These are phyloP conservation scores for Clarireedia homoeocarpa DNA, from an alignment of 2,329 filamentous ascomycete genomes.

Conservation along the genomic window DNA sequence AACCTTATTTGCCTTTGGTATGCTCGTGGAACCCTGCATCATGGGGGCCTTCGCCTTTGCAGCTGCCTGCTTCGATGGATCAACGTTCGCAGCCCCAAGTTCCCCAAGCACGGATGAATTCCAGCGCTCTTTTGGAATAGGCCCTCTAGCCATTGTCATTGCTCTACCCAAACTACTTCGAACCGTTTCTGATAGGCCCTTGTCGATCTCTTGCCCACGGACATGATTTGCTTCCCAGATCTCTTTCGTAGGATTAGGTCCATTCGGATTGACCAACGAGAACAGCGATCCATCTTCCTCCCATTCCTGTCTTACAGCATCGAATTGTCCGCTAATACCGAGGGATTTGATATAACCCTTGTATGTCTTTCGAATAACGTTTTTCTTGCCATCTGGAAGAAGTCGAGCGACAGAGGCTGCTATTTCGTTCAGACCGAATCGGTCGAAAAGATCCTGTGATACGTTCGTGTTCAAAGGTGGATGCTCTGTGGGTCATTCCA, in stretches of 20 bases:
- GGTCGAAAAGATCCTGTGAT: conserved; percentile 51
- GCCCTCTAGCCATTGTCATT: conserved; percentile 48
- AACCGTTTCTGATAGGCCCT: conserved; percentile 42
- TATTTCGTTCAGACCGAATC: conserved; percentile 48
- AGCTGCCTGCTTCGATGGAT: conserved; percentile 12
- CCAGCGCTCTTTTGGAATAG: conserved; percentile 47
- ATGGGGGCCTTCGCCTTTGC: conserved; percentile 8
- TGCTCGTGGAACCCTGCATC: neutral
- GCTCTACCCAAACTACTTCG: conserved; percentile 41
- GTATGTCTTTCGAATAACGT: conserved; percentile 59
- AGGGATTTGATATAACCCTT: conserved; percentile 60
- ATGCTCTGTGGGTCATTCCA: conserved; percentile 26
- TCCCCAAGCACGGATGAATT: conserved; percentile 53
- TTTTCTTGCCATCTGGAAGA: conserved; percentile 59
- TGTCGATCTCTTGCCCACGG: conserved; percentile 46
- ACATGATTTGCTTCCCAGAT: conserved; percentile 49
- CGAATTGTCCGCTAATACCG: conserved; percentile 54
- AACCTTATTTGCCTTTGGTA: neutral
- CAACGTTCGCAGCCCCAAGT: conserved; percentile 24
- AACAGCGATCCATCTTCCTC: conserved; percentile 34
- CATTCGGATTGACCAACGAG: conserved; percentile 37
- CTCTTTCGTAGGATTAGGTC: conserved; percentile 36
- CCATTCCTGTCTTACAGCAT: conserved; percentile 48
- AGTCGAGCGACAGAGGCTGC: conserved; percentile 55
- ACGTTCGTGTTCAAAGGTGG: conserved; percentile 37